These are phyloP conservation scores for Microdochium bolleyi DNA, from an alignment of 2,329 filamentous ascomycete species.

Conservation along the genomic window DNA sequence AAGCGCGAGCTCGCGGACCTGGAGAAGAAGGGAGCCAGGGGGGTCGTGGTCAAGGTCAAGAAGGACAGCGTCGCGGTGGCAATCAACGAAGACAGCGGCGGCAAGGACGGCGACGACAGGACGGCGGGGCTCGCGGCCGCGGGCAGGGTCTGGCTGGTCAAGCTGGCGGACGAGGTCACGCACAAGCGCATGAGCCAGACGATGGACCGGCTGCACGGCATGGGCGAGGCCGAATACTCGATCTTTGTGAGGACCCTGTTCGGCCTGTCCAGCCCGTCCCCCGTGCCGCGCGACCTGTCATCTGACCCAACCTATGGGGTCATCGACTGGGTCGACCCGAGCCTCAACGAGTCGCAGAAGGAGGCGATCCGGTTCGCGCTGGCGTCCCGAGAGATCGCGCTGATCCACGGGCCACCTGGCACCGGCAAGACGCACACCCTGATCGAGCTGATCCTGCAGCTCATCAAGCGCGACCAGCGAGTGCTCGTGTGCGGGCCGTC, in stretches of 20 bases:
- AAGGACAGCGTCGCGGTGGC: slow-evolving; percentile 56
- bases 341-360: slow-evolving; percentile 59
- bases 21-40: slow-evolving; percentile 59
- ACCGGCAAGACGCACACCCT: slow-evolving; percentile 97
- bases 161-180: slow-evolving; percentile 62
- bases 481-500: slow-evolving; percentile 93
- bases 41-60: slow-evolving; percentile 61
- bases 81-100: slow-evolving; percentile 56
- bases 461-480: slow-evolving; percentile 64
- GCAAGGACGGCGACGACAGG: slow-evolving; percentile 20
- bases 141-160: slow-evolving; percentile 56
- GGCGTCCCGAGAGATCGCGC: slow-evolving; percentile 69
- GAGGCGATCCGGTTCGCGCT: slow-evolving; percentile 75
- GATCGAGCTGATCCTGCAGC: slow-evolving; percentile 89
- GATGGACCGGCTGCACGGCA: slow-evolving; percentile 52
- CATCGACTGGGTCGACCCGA: slow-evolving; percentile 53
- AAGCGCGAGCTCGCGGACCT: slow-evolving; percentile 66
- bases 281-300: slow-evolving; percentile 31
- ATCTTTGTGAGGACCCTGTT: slow-evolving; percentile 55
- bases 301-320: slow-evolving; percentile 32
- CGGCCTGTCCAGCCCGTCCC: slow-evolving; percentile 45
- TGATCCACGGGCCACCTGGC: slow-evolving; percentile 93
- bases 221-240: slow-evolving; percentile 50
- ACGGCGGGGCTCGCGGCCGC: slow-evolving; percentile 16
- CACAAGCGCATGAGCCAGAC: slow-evolving; percentile 56